These are phyloP conservation scores for Solanum chilense DNA, from an alignment of 257 asterid species.

Conservation along the genomic window DNA sequence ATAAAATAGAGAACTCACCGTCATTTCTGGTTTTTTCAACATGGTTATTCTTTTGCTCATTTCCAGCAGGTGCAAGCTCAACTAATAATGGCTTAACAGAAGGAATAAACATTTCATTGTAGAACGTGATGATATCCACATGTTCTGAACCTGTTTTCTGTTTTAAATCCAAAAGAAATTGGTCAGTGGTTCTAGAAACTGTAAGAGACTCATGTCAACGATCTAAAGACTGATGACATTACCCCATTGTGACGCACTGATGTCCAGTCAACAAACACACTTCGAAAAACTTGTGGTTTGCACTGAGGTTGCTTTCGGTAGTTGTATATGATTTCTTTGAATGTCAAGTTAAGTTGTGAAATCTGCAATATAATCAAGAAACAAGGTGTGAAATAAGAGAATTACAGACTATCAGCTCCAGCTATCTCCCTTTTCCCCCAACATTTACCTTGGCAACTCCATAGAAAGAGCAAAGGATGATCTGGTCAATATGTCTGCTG, in stretches of 20 bases:
- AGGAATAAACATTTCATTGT: conserved; percentile 81
- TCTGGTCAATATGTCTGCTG: conserved; percentile 89
- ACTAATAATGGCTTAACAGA: conserved; percentile 86
- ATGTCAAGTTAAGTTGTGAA: conserved; percentile 36
- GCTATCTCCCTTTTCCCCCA: neutral
- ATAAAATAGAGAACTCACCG: conserved; percentile 31
- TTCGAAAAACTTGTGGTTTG: conserved; percentile 35
- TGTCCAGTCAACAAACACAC: conserved; percentile 36
- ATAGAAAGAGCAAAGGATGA: conserved; percentile 91
- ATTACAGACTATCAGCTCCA: neutral
- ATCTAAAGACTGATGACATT: conserved; percentile 6
- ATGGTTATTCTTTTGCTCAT: conserved; percentile 32
- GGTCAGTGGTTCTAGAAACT: conserved; percentile 3
- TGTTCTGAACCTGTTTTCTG: conserved; percentile 87
- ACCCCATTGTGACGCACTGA: conserved; percentile 32
- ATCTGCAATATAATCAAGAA: conserved; percentile 45
- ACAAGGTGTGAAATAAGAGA: neutral
- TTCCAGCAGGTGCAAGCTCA: conserved; percentile 73
- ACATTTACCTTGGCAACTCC: conserved; percentile 87
- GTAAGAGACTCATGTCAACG: neutral
- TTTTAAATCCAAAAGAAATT: conserved; percentile 2
- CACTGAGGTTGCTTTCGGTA: conserved; percentile 40
- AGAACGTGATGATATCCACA: conserved; percentile 85
- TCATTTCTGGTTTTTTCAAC: conserved; percentile 43
- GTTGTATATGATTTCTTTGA: conserved; percentile 34